Evolutionary conservation across 306 rosid species (phyloP), one percentile per base, ranked within the genome.

Genomic region (Gynostemma pentaphyllum): DNA sequence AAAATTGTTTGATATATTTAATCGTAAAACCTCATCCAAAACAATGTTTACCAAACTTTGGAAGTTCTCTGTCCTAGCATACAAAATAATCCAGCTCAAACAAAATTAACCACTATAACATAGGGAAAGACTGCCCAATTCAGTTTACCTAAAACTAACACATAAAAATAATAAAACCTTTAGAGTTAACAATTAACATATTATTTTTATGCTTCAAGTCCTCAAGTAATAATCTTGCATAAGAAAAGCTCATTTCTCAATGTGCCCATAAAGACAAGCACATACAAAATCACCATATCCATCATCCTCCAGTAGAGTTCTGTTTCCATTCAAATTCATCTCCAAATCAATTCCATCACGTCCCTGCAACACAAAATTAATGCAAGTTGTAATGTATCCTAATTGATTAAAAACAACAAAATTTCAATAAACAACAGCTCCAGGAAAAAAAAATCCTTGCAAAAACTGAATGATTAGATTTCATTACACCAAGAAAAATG

Each of bases 331-430:
- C 48, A 82, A 56, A 76, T 76, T 87, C 78, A 87, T 84, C 85
- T 84, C 95, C 85, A 84, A 73, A 79, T 87, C 91, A 69, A 82
- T 68, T 62, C 83, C 91, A 51, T 84, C 92, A 30, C 69, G 70
- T 59, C 88, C 91, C 95, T 84, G 70, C 80, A 75, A 45, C 60
- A 72, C 73, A 70, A 45, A 60, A 70, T n/a, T n/a, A n/a, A n/a
- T n/a, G n/a, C n/a, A n/a, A n/a, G n/a, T n/a, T n/a, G 32, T 45
- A 70, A 21, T 37, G n/a, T 40, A 26, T 15, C n/a, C 5, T 36
- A 10, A 5, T 5, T 36, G 23, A 14, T 15, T 16, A 10, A 55
- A 18, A 16, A 59, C 29, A 44, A 36, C 68, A 26, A 48, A 24
- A 27, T 24, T 53, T 47, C 30, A 18, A 56, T 34, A 39, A 34